Conservation (phyloP, 2,329 filamentous ascomycete species). For the Nothomitra cinnamomea region DNA sequence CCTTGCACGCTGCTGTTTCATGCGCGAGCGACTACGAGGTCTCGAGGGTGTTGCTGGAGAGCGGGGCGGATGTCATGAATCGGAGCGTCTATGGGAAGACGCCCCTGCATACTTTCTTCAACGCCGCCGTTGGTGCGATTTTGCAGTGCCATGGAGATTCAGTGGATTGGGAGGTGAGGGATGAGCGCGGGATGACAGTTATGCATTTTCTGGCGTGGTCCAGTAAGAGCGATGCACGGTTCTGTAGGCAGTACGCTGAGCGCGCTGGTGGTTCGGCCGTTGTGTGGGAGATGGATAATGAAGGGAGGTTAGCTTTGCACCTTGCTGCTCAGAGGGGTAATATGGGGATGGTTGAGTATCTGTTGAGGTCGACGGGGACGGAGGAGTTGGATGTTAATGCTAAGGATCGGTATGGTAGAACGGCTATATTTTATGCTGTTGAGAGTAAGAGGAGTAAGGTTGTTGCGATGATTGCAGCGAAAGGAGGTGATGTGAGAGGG, state of each 20-base stretch:
- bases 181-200: background rate
- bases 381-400: background rate
- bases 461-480: background rate
- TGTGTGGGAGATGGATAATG: background rate
- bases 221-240: background rate
- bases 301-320: background rate
- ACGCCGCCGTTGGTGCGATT: background rate
- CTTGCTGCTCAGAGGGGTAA: background rate
- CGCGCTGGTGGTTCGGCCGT: background rate
- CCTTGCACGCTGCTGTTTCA: background rate
- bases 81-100: background rate
- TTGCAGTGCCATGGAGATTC: background rate
- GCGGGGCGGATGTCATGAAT: background rate
- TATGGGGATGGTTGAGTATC: background rate
- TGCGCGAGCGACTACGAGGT: background rate
- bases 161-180: background rate
- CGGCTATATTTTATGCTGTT: background rate
- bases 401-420: background rate
- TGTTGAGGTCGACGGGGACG: background rate
- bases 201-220: background rate
- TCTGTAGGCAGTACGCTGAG: background rate
- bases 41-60: background rate
- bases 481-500: background rate
- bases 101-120: background rate
- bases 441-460: background rate